Percentiles rank a stretch among this genome's conserved stretches.
Conservation (phyloP, 2,329 filamentous ascomycete species). For the Arthrobotrys iridis region DNA sequence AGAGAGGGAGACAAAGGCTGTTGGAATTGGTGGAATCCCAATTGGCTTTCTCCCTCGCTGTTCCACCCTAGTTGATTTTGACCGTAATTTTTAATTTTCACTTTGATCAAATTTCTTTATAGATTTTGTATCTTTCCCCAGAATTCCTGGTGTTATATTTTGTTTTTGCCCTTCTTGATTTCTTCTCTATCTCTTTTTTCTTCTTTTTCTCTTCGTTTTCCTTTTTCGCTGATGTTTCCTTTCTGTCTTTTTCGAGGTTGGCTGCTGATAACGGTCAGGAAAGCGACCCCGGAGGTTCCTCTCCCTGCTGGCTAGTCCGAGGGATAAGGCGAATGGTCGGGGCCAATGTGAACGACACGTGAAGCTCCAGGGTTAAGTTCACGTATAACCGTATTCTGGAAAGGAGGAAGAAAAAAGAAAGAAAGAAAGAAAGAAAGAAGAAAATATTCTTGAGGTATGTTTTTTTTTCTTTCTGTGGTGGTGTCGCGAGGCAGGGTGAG, state of each 20-base stretch:
- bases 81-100: background rate
- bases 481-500: constrained; percentile 47
- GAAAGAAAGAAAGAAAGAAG: background rate
- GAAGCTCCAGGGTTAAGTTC: constrained; percentile 39
- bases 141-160: background rate
- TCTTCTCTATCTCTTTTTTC: background rate
- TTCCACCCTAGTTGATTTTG: background rate
- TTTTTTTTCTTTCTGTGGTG: constrained; percentile 2
- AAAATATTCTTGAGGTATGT: background rate
- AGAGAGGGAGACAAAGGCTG: constrained; percentile 15
- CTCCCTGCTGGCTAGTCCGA: constrained; percentile 25
- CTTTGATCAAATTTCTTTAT: background rate
- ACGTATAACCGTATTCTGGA: no score
- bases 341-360: constrained; percentile 35
- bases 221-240: background rate
- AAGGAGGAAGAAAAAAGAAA: constrained; percentile 7
- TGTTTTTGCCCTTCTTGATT: background rate
- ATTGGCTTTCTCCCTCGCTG: background rate
- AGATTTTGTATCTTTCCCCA: background rate
- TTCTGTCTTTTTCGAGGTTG: background rate
- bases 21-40: constrained; percentile 10
- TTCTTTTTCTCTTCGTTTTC: background rate
- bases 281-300: constrained; percentile 39
- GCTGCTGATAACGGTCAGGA: constrained; percentile 26
- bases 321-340: constrained; percentile 15